Evolutionary conservation across 2,329 filamentous ascomycete species (phyloP), one percentile per base, ranked within the genome.

Genomic region (Cytospora chrysosperma): DNA sequence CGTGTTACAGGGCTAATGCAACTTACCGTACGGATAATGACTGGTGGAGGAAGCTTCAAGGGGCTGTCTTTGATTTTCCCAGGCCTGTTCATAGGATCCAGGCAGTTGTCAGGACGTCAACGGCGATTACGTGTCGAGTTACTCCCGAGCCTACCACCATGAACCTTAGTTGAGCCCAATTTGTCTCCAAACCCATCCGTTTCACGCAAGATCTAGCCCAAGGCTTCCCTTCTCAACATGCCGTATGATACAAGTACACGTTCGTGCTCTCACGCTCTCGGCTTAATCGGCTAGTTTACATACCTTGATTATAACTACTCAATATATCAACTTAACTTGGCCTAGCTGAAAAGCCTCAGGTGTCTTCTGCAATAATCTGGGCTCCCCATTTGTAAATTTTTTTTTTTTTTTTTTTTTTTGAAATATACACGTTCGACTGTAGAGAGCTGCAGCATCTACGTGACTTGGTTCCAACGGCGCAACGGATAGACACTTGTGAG

Each of bases 1-100:
- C 50, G 62, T 68, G 61, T 43, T 17, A 67, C 59, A 54, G 62
- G 43, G 51, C 57, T 34, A 50, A 68, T 51, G 55, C 63, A 26
- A 43, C 37, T 28, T 52, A 30, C 51, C 58, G 47, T 40, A 12
- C 26, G 13, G 26, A 24, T 7, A 21, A 15, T 27, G n/a, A 34
- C n/a, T 26, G 51, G 43, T 12, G 26, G 27, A 43, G 19, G 12
- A 15, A 7, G 21, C 56, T 32, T 24, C 51, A 27, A 30, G n/a
- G 8, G 34, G 30, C 54, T 30, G 3, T 30, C 26, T 56, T 52
- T 62, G 26, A 19, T 30, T 43, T 53, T 15, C 51, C 47, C 32
- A 32, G 19, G 30, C 21, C 54, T 56, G 21, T 51, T 40, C 51
- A 17, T 30, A 32, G 47, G 51, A 47, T 21, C 37, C 47, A 26